These are phyloP conservation scores for Lathyrus aphaca DNA, from an alignment of 306 rosid species.

Conservation along the genomic window DNA sequence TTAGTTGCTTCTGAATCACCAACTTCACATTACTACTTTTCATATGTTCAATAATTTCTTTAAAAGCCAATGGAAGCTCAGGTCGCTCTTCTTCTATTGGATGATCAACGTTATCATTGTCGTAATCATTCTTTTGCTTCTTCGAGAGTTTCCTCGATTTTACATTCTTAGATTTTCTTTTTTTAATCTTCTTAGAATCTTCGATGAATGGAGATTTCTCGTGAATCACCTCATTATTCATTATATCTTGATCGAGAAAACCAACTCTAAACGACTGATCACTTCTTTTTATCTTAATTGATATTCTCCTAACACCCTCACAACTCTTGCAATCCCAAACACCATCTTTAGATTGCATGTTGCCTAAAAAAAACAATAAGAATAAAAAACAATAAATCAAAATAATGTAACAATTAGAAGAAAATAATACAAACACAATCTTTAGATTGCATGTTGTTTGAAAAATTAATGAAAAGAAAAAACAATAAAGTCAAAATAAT, in stretches of 20 bases:
- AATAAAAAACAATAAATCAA: too few species aligned
- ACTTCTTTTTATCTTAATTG: not conserved
- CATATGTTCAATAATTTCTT: conserved; percentile 12
- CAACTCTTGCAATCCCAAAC: too few species aligned
- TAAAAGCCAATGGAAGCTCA: not conserved
- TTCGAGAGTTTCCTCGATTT: not conserved
- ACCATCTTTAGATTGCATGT: too few species aligned
- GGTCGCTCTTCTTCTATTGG: not conserved
- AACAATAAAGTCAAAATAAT: too few species aligned
- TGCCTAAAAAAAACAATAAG: too few species aligned
- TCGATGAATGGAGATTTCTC: not conserved
- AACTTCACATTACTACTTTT: not conserved
- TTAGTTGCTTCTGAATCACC: conserved; percentile 8
- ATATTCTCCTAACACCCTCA: not conserved
- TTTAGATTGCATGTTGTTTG: too few species aligned
- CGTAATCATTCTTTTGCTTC: not conserved
- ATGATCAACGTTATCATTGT: not conserved
- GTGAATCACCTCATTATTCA: not conserved
- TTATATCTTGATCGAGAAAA: not conserved
- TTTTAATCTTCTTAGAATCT: not conserved
- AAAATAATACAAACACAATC: too few species aligned
- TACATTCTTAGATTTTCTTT: not conserved
- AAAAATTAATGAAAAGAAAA: too few species aligned
- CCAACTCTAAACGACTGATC: not conserved
- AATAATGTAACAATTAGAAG: too few species aligned